Percentiles rank a stretch among this genome's conserved stretches.
phyloP scores from a whole-genome alignment of 768 basidiomycete species.

The Clavulina sp. region DNA sequence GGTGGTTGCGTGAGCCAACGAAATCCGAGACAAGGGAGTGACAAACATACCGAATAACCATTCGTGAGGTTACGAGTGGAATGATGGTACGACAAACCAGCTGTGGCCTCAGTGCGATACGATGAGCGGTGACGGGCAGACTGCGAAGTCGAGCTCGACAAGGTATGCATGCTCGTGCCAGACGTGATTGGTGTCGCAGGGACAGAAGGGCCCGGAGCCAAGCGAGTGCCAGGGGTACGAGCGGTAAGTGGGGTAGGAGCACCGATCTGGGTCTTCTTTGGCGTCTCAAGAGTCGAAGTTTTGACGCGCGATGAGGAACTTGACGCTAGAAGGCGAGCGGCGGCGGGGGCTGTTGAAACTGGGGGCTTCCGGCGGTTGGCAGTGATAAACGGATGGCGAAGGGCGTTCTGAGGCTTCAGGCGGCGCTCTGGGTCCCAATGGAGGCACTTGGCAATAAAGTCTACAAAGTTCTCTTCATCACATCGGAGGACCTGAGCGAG shows the following conservation, averaged over 20 bases:
- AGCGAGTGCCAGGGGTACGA: slow-evolving; percentile 20
- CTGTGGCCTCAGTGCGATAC: not conserved
- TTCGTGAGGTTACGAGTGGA: not conserved
- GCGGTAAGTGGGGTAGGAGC: slow-evolving; percentile 79
- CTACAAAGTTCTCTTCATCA: slow-evolving; percentile 89
- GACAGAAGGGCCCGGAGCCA: slow-evolving; percentile 1
- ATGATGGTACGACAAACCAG: not conserved
- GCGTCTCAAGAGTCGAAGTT: slow-evolving; percentile 39
- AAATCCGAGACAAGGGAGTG: no score
- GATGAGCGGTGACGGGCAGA: slow-evolving; percentile 1
- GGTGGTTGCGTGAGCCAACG: no score
- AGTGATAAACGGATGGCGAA: slow-evolving; percentile 80
- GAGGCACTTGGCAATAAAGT: slow-evolving; percentile 94
- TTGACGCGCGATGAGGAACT: slow-evolving; percentile 7
- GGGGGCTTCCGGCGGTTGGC: slow-evolving; percentile 34
- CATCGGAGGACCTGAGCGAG: slow-evolving; percentile 77
- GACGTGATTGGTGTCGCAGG: slow-evolving; percentile 9
- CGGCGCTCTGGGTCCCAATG: slow-evolving; percentile 95
- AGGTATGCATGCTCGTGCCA: slow-evolving; percentile 1
- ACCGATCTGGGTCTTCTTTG: slow-evolving; percentile 79
- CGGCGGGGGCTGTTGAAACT: slow-evolving; percentile 26
- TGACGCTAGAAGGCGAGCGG: slow-evolving; percentile 32
- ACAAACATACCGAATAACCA: not conserved
- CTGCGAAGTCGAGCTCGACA: not conserved
- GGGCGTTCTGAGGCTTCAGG: slow-evolving; percentile 80